Evolutionary conservation across 1,284 basidiomycete species (phyloP).

Genomic region (Tilletia setariae): DNA sequence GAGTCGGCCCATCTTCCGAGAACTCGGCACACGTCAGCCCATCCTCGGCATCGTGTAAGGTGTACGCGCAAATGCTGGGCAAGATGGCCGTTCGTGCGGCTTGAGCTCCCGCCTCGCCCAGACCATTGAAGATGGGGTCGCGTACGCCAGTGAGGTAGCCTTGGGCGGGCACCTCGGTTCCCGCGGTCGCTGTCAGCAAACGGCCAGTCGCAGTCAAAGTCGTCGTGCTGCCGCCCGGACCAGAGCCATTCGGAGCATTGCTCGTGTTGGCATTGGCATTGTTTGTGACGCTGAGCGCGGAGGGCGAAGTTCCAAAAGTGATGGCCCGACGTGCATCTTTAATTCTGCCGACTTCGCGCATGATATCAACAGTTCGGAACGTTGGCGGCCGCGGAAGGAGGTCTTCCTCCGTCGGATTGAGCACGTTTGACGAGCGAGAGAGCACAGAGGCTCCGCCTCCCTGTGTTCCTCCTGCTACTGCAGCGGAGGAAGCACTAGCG

Average conservation of each 20-base stretch:
- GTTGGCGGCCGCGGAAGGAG: slow-evolving; percentile 55
- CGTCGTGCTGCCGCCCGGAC: too few relatives aligned
- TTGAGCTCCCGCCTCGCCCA: slow-evolving; percentile 40
- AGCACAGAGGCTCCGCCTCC: not conserved
- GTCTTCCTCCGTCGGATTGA: not conserved
- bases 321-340: slow-evolving; percentile 66
- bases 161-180: slow-evolving; percentile 30
- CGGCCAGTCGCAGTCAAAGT: too few relatives aligned
- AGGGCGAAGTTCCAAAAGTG: slow-evolving; percentile 53
- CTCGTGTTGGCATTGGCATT: not conserved
- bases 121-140: slow-evolving; percentile 32
- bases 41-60: slow-evolving; percentile 52
- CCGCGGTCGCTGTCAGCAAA: slow-evolving; percentile 27
- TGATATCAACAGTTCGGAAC: slow-evolving; percentile 83
- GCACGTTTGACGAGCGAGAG: not conserved
- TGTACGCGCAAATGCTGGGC: slow-evolving; percentile 52
- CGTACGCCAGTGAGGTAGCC: slow-evolving; percentile 33
- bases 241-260: not conserved
- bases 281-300: not conserved
- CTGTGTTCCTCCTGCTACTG: not conserved
- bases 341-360: slow-evolving; percentile 83
- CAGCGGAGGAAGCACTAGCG: slow-evolving; percentile 11
- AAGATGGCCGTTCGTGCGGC: slow-evolving; percentile 42
- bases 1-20: slow-evolving; percentile 75
- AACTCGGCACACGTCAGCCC: slow-evolving; percentile 77